Conservation (phyloP, 2,329 filamentous ascomycete species). For the Colletotrichum theobromicola region DNA sequence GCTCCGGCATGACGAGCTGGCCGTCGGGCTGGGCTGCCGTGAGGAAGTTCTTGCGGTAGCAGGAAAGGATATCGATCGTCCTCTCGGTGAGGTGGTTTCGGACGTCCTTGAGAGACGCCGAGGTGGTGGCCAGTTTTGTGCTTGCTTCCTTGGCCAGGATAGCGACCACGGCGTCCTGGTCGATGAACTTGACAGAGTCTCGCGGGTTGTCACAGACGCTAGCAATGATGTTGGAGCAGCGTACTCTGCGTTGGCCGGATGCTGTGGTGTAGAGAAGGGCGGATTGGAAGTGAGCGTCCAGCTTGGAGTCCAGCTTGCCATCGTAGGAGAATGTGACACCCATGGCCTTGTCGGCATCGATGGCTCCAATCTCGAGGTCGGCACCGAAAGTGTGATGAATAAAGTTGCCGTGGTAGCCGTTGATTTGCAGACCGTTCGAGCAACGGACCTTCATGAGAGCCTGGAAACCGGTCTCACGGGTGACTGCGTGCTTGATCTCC, state of each 20-base stretch:
- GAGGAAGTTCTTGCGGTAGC: slow-evolving; percentile 91
- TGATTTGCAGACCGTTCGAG: slow-evolving; percentile 93
- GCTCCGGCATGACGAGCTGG: slow-evolving; percentile 93
- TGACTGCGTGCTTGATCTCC: slow-evolving; percentile 86
- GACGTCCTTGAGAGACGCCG: slow-evolving; percentile 81
- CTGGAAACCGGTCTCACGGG: slow-evolving; percentile 91
- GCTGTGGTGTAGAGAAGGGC: slow-evolving; percentile 94
- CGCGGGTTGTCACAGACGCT: slow-evolving; percentile 86
- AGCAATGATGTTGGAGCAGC: slow-evolving; percentile 92
- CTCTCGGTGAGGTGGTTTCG: slow-evolving; percentile 85
- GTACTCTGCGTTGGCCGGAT: slow-evolving; percentile 84
- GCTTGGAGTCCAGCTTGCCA: slow-evolving; percentile 94
- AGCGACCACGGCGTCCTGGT: slow-evolving; percentile 90
- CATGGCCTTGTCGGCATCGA: slow-evolving; percentile 93
- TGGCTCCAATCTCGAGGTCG: slow-evolving; percentile 89
- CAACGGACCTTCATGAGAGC: slow-evolving; percentile 98
- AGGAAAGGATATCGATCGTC: slow-evolving; percentile 88
- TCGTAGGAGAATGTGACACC: slow-evolving; percentile 93
- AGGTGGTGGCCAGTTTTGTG: slow-evolving; percentile 76
- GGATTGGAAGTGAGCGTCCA: slow-evolving; percentile 97
- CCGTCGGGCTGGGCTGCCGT: slow-evolving; percentile 83
- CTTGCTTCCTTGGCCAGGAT: slow-evolving; percentile 94
- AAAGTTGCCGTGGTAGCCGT: slow-evolving; percentile 95
- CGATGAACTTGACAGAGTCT: slow-evolving; percentile 89
- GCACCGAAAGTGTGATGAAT: slow-evolving; percentile 94